phyloP scores from a whole-genome alignment of 352 stramenopile species.

The Globisporangium iwayamae region DNA sequence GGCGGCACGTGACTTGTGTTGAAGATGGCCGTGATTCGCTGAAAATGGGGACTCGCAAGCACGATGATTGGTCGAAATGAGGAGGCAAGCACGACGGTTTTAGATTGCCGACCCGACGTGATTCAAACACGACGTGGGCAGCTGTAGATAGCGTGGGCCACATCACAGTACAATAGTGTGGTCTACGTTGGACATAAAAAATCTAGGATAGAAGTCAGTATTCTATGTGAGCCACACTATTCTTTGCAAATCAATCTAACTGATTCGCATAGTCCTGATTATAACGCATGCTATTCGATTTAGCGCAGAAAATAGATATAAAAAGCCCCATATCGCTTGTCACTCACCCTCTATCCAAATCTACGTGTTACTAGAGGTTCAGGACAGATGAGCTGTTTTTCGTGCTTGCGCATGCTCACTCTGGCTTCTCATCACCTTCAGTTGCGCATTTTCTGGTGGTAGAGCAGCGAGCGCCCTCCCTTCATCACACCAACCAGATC shows the following conservation, averaged over 20 bases:
- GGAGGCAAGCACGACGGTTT: neutral
- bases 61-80: conserved; percentile 7
- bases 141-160: neutral
- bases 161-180: neutral
- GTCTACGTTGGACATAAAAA: neutral
- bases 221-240: neutral
- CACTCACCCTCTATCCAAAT: neutral
- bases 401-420: conserved; percentile 5
- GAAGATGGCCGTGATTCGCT: conserved; percentile 19
- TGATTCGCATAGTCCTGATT: neutral
- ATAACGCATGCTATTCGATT: neutral
- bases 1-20: conserved; percentile 17
- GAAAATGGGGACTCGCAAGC: conserved; percentile 3
- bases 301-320: no score
- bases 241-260: neutral
- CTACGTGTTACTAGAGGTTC: neutral
- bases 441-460: conserved; percentile 15
- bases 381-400: neutral
- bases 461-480: neutral
- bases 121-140: neutral
- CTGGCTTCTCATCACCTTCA: conserved; percentile 4
- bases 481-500: neutral
- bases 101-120: conserved; percentile 7
- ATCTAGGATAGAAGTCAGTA: neutral
- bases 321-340: no score